These are phyloP conservation scores for Mortierella antarctica DNA, from an alignment of 192 early-diverging fungal genomes.

Conservation along the genomic window DNA sequence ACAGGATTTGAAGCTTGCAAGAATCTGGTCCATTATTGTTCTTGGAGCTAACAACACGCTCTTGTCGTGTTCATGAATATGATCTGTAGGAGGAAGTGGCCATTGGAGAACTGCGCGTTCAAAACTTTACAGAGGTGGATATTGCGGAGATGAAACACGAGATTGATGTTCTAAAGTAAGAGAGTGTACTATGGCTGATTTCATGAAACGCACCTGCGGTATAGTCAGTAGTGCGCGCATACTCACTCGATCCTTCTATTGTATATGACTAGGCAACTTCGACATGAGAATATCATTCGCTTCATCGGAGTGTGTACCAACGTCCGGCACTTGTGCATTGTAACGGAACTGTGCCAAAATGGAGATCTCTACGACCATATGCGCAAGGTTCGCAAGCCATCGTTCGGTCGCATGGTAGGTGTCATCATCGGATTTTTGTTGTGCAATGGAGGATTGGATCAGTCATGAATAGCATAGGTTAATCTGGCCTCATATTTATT, in stretches of 20 bases:
- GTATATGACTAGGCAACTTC: conserved; percentile 64
- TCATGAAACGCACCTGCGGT: neutral
- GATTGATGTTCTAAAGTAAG: conserved; percentile 78
- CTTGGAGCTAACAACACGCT: neutral
- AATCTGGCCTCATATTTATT: neutral
- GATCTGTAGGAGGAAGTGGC: conserved; percentile 69
- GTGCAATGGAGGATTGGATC: neutral
- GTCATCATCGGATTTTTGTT: neutral
- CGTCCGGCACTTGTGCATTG: conserved; percentile 71
- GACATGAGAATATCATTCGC: conserved; percentile 78
- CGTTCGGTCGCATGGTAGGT: conserved; percentile 68
- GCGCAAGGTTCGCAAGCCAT: conserved; percentile 67
- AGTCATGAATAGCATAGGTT: too few species aligned
- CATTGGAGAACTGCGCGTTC: conserved; percentile 75
- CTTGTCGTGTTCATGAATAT: neutral
- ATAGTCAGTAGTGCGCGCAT: too few species aligned
- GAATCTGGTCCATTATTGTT: neutral
- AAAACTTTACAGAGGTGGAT: conserved; percentile 75
- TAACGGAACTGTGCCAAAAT: conserved; percentile 80
- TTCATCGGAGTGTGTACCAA: conserved; percentile 82
- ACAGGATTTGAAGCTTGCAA: too few species aligned
- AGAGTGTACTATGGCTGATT: neutral
- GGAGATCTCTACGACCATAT: conserved; percentile 83
- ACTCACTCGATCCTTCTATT: neutral
- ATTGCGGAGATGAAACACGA: conserved; percentile 80